Base-by-base conservation (phyloP, 139 green algal species). In the Haematococcus sp. region DNA sequence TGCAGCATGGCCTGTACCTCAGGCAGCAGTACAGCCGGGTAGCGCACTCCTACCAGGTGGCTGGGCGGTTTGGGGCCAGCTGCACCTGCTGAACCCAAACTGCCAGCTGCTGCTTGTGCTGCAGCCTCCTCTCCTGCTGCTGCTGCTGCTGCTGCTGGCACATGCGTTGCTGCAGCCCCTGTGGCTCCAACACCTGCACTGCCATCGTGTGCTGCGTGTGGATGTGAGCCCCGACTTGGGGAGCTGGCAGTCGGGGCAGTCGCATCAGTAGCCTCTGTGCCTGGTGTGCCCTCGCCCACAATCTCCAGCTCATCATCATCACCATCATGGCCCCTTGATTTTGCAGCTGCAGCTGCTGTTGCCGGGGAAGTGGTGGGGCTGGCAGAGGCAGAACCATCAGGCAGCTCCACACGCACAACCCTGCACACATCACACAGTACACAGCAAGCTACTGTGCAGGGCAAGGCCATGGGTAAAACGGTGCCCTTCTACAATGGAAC, bases 31-130 rank as follows among this genome's bases (percentile, higher is more conserved):
- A 80, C 58, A 15, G 58, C 74, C 9, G 88, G 85, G 75, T 92
- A 94, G 27, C 87, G 81, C 71, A 94, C 87, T 16, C 87, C 89
- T 16, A 88, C 83, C 40, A 85, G 13, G 20, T 76, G 67, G 30
- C 16, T 51, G 19, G 13, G 15, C 51, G 3, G 3, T 3, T 0
- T 17, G 23, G 13, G 27, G 28, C 3, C 28, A 28, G 27, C 44
- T 19, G n/a, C 44, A 25, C 31, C 59, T 4, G 13, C 78, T 58
- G 4, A 54, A 15, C n/a, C 63, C 20, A 40, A 60, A 22, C 20
- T 71, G 7, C 19, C 34, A 30, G 72, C 19, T 17, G 63, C 51
- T 44, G 64, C 54, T 30, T 34, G 34, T 28, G 56, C 33, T 40
- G 59, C 58, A 22, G 77, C 40, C 4, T 3, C 9, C 3, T 23